Percentiles rank a stretch among this genome's conserved stretches.
These are phyloP conservation scores for Plasmopara halstedii DNA, from an alignment of 352 stramenopile genomes.

Conservation along the genomic window DNA sequence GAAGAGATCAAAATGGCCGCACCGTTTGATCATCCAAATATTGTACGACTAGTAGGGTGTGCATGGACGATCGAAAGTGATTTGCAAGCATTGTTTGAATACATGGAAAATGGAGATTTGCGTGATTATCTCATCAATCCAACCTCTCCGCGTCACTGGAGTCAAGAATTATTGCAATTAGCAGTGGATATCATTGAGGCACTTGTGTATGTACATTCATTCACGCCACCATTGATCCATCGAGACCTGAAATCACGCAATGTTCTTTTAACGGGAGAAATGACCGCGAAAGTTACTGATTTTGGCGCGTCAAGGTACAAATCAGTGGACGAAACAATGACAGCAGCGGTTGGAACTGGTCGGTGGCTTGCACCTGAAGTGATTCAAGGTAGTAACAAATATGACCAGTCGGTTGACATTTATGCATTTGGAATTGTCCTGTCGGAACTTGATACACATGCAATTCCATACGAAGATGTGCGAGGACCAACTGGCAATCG, in stretches of 20 bases:
- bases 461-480: slow-evolving; percentile 41
- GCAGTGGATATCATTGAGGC: slow-evolving; percentile 51
- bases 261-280: background rate
- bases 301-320: slow-evolving; percentile 36
- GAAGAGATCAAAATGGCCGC: slow-evolving; percentile 48
- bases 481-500: slow-evolving; percentile 18
- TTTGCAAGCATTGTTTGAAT: slow-evolving; percentile 55
- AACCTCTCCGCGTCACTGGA: slow-evolving; percentile 18
- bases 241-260: slow-evolving; percentile 55
- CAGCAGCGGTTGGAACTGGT: slow-evolving; percentile 33
- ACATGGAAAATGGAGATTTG: slow-evolving; percentile 51
- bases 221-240: slow-evolving; percentile 46
- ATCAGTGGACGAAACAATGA: slow-evolving; percentile 45
- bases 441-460: slow-evolving; percentile 54
- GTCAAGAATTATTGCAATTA: slow-evolving; percentile 41
- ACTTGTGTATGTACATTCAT: slow-evolving; percentile 64
- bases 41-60: slow-evolving; percentile 49
- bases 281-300: slow-evolving; percentile 8
- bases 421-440: slow-evolving; percentile 46
- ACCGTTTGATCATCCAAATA: slow-evolving; percentile 37
- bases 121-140: slow-evolving; percentile 24
- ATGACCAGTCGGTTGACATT: slow-evolving; percentile 43
- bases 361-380: slow-evolving; percentile 53
- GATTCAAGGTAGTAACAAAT: slow-evolving; percentile 35
- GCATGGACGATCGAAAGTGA: slow-evolving; percentile 50